Evolutionary conservation across 2,329 filamentous ascomycete species (phyloP).

Genomic region (Alternaria sp.): DNA sequence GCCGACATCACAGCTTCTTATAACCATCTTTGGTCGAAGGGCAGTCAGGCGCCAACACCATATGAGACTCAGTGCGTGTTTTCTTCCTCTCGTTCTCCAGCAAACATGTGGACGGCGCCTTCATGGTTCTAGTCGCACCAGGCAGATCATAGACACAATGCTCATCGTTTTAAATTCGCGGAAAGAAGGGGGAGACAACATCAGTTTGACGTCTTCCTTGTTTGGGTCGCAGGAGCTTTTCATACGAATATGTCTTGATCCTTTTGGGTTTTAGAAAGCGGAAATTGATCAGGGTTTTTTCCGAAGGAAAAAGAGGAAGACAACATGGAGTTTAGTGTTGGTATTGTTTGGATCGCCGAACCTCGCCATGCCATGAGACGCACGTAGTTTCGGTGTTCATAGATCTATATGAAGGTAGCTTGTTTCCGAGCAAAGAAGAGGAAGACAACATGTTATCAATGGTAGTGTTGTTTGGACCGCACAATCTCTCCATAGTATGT

Average conservation of each 20-base stretch:
- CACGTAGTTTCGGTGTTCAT: background rate
- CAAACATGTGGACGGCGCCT: fast-evolving
- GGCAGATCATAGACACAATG: background rate
- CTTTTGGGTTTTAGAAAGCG: background rate
- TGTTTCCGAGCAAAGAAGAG: background rate
- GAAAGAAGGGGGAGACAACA: background rate
- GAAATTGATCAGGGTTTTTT: background rate
- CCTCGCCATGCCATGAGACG: fast-evolving
- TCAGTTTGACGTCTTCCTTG: fast-evolving
- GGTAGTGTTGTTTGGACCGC: background rate
- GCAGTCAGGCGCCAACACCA: background rate
- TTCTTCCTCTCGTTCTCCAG: background rate
- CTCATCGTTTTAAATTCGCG: background rate
- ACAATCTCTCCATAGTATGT: background rate
- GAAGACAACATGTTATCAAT: background rate
- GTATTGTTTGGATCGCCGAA: background rate
- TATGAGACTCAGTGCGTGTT: background rate
- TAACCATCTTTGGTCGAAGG: background rate
- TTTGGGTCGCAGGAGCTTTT: background rate
- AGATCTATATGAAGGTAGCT: too few species aligned
- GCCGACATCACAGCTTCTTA: background rate
- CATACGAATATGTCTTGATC: background rate
- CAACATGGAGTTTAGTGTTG: background rate
- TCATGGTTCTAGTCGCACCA: background rate
- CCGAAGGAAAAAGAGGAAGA: background rate